Conservation (phyloP, 176 grass and related monocot genomes). For the Elaeis guineensis region DNA sequence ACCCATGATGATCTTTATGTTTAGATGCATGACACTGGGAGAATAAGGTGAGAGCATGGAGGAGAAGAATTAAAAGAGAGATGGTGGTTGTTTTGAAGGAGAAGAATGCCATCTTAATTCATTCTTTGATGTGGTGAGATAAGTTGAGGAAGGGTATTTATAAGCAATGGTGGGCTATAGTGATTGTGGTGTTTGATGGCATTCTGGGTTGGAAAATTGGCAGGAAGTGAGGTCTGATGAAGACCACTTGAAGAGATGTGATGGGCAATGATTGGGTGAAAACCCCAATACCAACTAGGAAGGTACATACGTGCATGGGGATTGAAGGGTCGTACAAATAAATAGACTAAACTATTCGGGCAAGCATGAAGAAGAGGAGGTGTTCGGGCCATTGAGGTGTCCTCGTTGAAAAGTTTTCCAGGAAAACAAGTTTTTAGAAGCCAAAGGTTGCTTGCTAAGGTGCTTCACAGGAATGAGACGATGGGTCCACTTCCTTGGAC, state of each 20-base stretch:
- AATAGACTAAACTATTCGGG: background rate
- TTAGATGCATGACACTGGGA: background rate
- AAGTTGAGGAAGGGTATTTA: conserved; percentile 1
- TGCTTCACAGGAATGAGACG: too few relatives aligned
- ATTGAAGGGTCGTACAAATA: too few relatives aligned
- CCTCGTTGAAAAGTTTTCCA: too few relatives aligned
- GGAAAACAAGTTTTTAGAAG: too few relatives aligned
- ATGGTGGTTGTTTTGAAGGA: background rate
- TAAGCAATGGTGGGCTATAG: background rate
- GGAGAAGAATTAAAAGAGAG: background rate
- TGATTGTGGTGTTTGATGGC: background rate
- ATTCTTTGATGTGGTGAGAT: background rate
- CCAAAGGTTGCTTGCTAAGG: too few relatives aligned
- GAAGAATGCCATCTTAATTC: too few relatives aligned
- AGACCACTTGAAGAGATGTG: conserved; percentile 6
- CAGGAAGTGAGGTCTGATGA: conserved; percentile 8
- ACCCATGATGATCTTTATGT: background rate
- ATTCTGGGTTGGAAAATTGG: too few relatives aligned
- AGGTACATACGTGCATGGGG: too few relatives aligned
- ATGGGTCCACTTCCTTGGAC: too few relatives aligned
- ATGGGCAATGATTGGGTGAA: background rate
- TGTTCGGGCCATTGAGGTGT: too few relatives aligned
- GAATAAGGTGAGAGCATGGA: background rate
- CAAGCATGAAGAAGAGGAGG: background rate
- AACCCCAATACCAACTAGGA: background rate